A percentile compares a stretch with the other conserved stretches of the same genome.
phyloP scores from a whole-genome alignment of 73 alveolate species.

The Paramecium octaurelia region DNA sequence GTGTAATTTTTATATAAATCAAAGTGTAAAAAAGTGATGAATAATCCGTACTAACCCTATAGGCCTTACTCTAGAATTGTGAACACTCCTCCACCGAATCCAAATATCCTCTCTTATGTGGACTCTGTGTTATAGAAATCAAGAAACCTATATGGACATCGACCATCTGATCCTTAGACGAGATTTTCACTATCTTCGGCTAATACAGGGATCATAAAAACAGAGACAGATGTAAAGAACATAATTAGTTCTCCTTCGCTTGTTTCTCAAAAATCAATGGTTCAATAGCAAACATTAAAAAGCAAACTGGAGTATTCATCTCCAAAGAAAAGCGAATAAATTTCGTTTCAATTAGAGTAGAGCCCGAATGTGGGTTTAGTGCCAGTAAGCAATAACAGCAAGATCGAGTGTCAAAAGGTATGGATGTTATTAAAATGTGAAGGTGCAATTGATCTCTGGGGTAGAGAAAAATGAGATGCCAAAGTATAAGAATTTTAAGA shows the following conservation, averaged over 20 bases:
- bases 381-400: neutral
- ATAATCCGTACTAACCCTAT: neutral
- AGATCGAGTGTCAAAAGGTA: neutral
- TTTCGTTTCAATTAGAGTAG: neutral
- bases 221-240: neutral
- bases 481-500: neutral
- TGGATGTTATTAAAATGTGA: neutral
- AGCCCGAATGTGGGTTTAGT: neutral
- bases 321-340: neutral
- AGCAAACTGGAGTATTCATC: neutral
- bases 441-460: neutral
- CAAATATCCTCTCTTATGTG: neutral
- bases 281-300: neutral
- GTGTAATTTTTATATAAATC: neutral
- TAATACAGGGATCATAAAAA: neutral
- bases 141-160: neutral
- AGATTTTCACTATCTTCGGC: neutral
- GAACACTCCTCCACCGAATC: neutral
- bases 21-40: neutral
- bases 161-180: neutral
- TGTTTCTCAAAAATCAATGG: neutral
- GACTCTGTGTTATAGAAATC: neutral
- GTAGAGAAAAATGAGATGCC: neutral
- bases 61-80: neutral
- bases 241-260: neutral